Base-by-base conservation (phyloP, 2,329 filamentous ascomycete species). In the Colletotrichum sp. region DNA sequence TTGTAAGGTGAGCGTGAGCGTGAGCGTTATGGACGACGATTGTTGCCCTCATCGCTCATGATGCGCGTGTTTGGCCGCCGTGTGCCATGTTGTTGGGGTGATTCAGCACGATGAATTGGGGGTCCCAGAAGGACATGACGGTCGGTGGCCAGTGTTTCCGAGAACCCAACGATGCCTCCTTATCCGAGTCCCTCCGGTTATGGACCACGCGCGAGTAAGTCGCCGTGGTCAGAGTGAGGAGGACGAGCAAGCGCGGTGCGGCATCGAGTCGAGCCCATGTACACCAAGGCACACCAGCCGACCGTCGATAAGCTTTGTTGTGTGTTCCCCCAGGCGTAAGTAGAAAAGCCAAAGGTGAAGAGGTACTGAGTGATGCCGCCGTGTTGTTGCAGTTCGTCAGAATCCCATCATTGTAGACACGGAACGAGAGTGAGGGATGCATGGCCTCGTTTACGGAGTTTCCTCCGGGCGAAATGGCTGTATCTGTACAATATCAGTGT, bases 401-500 rank as follows among this genome's bases (percentile, higher is more conserved):
- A 67, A 55, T 19, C 30, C 16, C 7, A 71, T 61, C 19, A 48
- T 71, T 8, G 60, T 22, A 30, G 59, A 44, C 39, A 55, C 16
- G 22, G 34, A 36, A 36, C 34, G 34, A 39, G 44, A n/a, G 44
- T n/a, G n/a, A 48, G n/a, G 44, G 6, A 48, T 22, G n/a, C 44
- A 48, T 48, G n/a, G 44, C 44, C 44, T 59, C 28, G 15, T 48
- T 52, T 61, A 34, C 69, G 73, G 73, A 72, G 69, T 59, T 19
- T 72, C 68, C 69, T 75, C 73, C 69, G 68, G 57, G 48, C 28
- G 32, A 61, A 55, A 72, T 22, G n/a, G n/a, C 44, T 48, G n/a
- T 22, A 36, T 36, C 34, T 36, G 34, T 36, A 36, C 15, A 25
- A 59, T n/a, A 28, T 28, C 15, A 30, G 15, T 60, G 28, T 27